These are phyloP conservation scores for Berberis thunbergii DNA, from an alignment of 164 flowering plant species.

Conservation along the genomic window DNA sequence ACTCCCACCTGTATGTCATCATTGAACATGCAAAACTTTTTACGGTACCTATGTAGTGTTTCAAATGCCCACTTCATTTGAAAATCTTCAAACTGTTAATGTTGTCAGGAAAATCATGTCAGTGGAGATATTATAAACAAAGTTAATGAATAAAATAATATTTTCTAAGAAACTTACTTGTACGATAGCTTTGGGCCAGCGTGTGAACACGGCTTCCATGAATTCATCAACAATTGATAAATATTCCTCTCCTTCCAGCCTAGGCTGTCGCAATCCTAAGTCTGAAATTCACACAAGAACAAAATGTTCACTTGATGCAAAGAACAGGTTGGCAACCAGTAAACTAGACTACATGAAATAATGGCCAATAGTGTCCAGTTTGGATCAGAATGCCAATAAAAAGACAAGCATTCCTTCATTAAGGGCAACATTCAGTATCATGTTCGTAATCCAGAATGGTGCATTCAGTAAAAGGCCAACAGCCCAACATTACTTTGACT, in stretches of 20 bases:
- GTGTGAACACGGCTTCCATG: conserved; percentile 86
- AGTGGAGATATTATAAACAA: neutral
- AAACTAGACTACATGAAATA: no score
- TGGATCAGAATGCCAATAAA: no score
- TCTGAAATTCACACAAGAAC: conserved; percentile 36
- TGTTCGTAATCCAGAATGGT: no score
- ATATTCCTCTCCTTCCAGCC: conserved; percentile 97
- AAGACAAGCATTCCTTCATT: no score
- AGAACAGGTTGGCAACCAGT: neutral
- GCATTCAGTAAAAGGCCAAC: no score
- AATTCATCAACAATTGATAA: conserved; percentile 85
- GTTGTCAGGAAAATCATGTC: neutral
- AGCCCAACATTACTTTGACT: no score
- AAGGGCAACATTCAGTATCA: no score
- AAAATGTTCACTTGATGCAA: neutral
- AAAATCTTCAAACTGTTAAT: conserved; percentile 89
- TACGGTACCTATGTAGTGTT: conserved; percentile 83
- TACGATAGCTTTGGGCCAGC: conserved; percentile 97
- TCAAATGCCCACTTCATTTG: conserved; percentile 99
- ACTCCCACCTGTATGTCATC: conserved; percentile 88
- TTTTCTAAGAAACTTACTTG: conserved; percentile 48
- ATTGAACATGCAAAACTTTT: conserved; percentile 91
- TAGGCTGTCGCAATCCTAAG: conserved; percentile 85
- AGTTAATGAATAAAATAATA: neutral
- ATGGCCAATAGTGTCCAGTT: no score